phyloP scores from a whole-genome alignment of 805 yeast genomes.

The Maudiozyma turicensis region DNA sequence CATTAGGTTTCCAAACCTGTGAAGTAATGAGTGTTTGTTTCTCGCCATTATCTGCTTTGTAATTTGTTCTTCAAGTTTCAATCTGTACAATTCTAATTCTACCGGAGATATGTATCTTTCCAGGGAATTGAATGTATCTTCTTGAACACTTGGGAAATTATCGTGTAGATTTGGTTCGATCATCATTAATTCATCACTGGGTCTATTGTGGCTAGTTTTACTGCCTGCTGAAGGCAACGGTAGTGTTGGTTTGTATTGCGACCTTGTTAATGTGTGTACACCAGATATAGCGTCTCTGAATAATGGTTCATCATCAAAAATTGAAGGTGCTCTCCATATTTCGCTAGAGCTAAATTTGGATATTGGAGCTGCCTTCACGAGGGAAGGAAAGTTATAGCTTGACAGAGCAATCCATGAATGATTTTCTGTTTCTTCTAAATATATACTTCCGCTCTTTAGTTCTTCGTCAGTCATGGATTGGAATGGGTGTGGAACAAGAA shows the following conservation, averaged over 20 bases:
- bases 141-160: not conserved
- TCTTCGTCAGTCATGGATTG: slow-evolving; percentile 18
- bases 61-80: slow-evolving; percentile 20
- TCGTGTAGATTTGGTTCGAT: slow-evolving; percentile 18
- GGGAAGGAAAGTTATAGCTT: slow-evolving; percentile 63
- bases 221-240: slow-evolving; percentile 3
- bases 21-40: slow-evolving; percentile 9
- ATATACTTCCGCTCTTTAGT: slow-evolving; percentile 39
- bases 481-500: slow-evolving; percentile 63
- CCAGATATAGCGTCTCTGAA: slow-evolving; percentile 39
- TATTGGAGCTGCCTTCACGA: slow-evolving; percentile 70
- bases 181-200: slow-evolving; percentile 5
- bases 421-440: slow-evolving; percentile 51
- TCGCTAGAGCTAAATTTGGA: slow-evolving; percentile 45
- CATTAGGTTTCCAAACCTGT: slow-evolving; percentile 23
- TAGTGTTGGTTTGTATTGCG: slow-evolving; percentile 11
- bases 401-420: slow-evolving; percentile 86
- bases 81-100: slow-evolving; percentile 18
- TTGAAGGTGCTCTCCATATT: slow-evolving; percentile 34
- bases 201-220: not conserved
- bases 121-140: slow-evolving; percentile 8
- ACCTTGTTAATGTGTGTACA: slow-evolving; percentile 32
- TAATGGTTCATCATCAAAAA: slow-evolving; percentile 31
- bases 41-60: slow-evolving; percentile 15
- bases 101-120: slow-evolving; percentile 21